Conservation (phyloP, 208 protist species). For the Leishmania tarentolae region DNA sequence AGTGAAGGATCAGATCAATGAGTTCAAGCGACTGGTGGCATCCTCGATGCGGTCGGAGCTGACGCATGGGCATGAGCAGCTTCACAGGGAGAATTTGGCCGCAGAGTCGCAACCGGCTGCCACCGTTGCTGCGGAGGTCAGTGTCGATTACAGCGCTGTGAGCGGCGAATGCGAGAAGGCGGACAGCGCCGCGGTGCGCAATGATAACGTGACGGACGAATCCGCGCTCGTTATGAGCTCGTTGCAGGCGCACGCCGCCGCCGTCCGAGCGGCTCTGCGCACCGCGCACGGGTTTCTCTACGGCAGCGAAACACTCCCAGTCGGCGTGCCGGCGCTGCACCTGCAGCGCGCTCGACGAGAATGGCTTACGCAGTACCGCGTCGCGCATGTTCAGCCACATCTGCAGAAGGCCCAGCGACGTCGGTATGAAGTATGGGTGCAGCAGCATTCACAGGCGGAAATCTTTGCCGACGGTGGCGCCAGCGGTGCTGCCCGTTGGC, state of each 20-base stretch:
- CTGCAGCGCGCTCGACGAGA: constrained; percentile 42
- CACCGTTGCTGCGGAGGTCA: not conserved
- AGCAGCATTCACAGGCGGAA: not conserved
- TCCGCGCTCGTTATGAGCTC: not conserved
- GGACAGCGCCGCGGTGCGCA: too few relatives aligned
- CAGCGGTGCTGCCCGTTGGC: too few relatives aligned
- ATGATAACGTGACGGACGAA: not conserved
- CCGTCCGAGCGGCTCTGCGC: constrained; percentile 26
- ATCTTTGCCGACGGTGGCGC: not conserved
- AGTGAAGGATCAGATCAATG: constrained; percentile 39
- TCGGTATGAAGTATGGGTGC: constrained; percentile 26
- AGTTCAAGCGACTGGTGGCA: constrained; percentile 45
- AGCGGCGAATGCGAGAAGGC: not conserved
- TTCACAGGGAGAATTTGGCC: not conserved
- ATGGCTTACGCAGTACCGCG: constrained; percentile 40
- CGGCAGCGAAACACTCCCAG: constrained; percentile 41
- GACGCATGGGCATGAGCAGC: not conserved
- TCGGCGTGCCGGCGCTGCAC: constrained; percentile 37
- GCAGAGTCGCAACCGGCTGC: not conserved
- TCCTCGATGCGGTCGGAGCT: constrained; percentile 42
- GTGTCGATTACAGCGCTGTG: not conserved
- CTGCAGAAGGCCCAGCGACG: constrained; percentile 32
- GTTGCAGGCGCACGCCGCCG: constrained; percentile 16
- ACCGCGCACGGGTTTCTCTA: constrained; percentile 41
- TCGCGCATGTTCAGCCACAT: constrained; percentile 24